phyloP scores from a whole-genome alignment of 2,329 filamentous ascomycete species.

The Epichloe baconii region DNA sequence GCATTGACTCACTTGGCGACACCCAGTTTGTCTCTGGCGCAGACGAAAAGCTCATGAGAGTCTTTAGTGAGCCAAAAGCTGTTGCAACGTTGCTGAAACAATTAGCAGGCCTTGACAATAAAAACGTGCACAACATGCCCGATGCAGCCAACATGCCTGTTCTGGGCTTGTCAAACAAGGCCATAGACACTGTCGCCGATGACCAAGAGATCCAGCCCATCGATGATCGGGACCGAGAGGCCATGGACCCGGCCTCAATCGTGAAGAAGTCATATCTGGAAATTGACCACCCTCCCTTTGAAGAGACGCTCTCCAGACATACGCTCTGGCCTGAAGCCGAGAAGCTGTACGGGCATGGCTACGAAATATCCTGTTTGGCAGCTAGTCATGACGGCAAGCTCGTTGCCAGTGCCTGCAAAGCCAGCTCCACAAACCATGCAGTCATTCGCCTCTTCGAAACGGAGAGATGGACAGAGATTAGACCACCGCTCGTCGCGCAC shows the following conservation, averaged over 20 bases:
- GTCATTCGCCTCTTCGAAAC: conserved; percentile 89
- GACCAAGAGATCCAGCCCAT: conserved; percentile 30
- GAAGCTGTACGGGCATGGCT: conserved; percentile 95
- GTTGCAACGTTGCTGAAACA: conserved; percentile 61
- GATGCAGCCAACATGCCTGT: conserved; percentile 93
- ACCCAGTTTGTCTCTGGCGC: conserved; percentile 84
- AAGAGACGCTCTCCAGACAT: conserved; percentile 79
- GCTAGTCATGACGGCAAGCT: conserved; percentile 60
- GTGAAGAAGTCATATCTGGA: conserved; percentile 50
- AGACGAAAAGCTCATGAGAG: conserved; percentile 93
- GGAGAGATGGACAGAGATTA: conserved; percentile 72
- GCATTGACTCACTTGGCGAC: conserved; percentile 62
- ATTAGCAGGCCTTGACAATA: conserved; percentile 46
- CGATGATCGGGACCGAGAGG: conserved; percentile 37
- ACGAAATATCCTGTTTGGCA: conserved; percentile 84
- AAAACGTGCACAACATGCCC: conserved; percentile 41
- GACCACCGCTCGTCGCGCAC: conserved; percentile 72
- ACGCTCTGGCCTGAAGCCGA: conserved; percentile 94
- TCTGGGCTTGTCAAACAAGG: conserved; percentile 91
- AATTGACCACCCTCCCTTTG: conserved; percentile 63
- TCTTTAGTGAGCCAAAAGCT: conserved; percentile 80
- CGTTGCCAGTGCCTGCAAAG: conserved; percentile 85
- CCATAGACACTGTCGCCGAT: conserved; percentile 49
- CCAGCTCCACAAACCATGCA: conserved; percentile 84
- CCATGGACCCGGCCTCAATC: conserved; percentile 40